These are phyloP conservation scores for Silene noctiflora DNA, from an alignment of 179 eudicot species.

Conservation along the genomic window DNA sequence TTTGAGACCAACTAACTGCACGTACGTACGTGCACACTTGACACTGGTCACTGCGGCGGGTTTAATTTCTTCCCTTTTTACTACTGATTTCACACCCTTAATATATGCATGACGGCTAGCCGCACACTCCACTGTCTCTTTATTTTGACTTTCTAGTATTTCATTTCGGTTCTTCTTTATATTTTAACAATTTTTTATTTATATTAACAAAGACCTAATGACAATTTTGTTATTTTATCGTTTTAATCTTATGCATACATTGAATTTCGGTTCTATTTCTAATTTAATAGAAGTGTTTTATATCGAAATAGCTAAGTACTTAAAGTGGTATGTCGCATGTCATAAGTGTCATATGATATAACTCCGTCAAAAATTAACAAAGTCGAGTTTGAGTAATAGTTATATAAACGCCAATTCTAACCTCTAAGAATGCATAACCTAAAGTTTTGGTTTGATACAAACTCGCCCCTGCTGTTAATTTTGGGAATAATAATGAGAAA, in stretches of 20 bases:
- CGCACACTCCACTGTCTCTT: constrained; percentile 6
- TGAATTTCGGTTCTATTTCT: too few relatives aligned
- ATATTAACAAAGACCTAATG: too few relatives aligned
- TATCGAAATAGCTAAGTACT: too few relatives aligned
- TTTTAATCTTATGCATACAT: background rate
- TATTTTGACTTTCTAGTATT: background rate
- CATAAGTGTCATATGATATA: background rate
- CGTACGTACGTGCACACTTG: constrained; percentile 24
- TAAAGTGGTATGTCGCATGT: too few relatives aligned
- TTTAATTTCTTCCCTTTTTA: background rate
- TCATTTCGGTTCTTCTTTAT: background rate
- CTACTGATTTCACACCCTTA: constrained; percentile 16
- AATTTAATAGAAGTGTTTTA: background rate
- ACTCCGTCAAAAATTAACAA: too few relatives aligned
- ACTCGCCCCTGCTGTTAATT: background rate
- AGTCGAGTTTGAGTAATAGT: background rate
- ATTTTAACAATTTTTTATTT: too few relatives aligned
- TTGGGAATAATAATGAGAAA: background rate
- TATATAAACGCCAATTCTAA: background rate
- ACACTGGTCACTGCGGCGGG: constrained; percentile 20
- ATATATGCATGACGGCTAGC: constrained; percentile 5
- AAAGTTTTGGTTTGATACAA: background rate
- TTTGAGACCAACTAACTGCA: constrained; percentile 25
- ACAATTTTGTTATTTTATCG: background rate
- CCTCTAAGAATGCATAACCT: background rate